Percentiles rank a stretch among this genome's conserved stretches.
These are phyloP conservation scores for Dissophora ornata DNA, from an alignment of 192 early-diverging fungal genomes.

Conservation along the genomic window DNA sequence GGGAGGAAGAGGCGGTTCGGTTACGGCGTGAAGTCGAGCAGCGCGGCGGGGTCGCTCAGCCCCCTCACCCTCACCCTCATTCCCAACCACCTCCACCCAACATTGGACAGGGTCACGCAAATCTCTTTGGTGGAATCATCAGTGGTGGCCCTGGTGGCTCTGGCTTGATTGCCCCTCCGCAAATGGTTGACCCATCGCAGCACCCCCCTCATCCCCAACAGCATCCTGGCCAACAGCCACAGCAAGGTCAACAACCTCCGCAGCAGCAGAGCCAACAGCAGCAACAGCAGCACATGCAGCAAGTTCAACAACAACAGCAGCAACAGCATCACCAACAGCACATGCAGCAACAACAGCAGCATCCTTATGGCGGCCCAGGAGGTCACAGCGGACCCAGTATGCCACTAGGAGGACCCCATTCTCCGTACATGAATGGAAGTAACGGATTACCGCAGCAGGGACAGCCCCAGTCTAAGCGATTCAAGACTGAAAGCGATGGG, in stretches of 20 bases:
- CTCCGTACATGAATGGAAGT: slow-evolving; percentile 58
- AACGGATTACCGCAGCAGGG: slow-evolving; percentile 36
- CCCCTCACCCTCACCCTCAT: slow-evolving; percentile 58
- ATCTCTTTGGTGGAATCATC: slow-evolving; percentile 67
- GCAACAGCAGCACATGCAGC: slow-evolving; percentile 29
- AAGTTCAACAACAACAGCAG: slow-evolving; percentile 38
- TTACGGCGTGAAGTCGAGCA: slow-evolving; percentile 87
- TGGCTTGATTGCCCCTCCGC: slow-evolving; percentile 61
- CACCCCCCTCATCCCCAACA: slow-evolving; percentile 30
- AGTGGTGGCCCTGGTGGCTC: slow-evolving; percentile 58
- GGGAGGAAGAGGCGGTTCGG: slow-evolving; percentile 87
- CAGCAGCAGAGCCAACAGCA: slow-evolving; percentile 43
- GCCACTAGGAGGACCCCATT: slow-evolving; percentile 42
- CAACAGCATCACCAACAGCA: slow-evolving; percentile 44
- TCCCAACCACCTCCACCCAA: slow-evolving; percentile 71
- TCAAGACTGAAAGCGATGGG: slow-evolving; percentile 48
- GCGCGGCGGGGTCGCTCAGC: slow-evolving; percentile 66
- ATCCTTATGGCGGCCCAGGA: slow-evolving; percentile 26
- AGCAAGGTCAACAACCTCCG: slow-evolving; percentile 13
- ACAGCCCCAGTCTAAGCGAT: slow-evolving; percentile 48
- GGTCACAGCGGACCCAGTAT: slow-evolving; percentile 51
- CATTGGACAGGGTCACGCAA: slow-evolving; percentile 70
- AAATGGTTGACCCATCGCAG: slow-evolving; percentile 61
- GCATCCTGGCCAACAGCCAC: slow-evolving; percentile 13
- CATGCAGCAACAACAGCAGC: slow-evolving; percentile 36